Evolutionary conservation across 148 eudicot species (phyloP), one percentile per base, ranked within the genome.

Genomic region (Vaccinium vitisidaea): DNA sequence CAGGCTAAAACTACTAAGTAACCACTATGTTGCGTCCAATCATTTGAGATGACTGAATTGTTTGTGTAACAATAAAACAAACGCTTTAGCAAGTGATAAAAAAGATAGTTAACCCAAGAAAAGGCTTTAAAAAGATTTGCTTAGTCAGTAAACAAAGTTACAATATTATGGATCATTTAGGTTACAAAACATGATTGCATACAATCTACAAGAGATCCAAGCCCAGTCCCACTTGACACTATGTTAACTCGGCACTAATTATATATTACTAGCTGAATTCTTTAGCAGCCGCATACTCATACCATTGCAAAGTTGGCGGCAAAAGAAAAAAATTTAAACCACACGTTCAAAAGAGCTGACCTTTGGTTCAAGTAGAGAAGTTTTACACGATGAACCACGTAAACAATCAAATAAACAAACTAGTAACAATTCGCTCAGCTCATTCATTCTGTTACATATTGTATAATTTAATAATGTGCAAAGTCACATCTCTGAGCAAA

Each of bases 21-120:
- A 96, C 99, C 92, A 95, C 93, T 78, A 93, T 94, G 84, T 96
- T 93, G 78, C n/a, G 95, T 27, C 99, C 98, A 86, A 86, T 94
- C 97, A 92, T 96, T 94, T 71, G 98, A 93, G 67, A 94, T 91
- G 19, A 96, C 86, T 75, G 98, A 96, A 96, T 92, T 84, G 87
- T 83, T 87, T 94, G n/a, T n/a, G n/a, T n/a, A n/a, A n/a, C n/a
- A n/a, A 58, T 50, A 27, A 6, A 6, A 86, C 73, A 27, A 56
- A 3, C n/a, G 23, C 9, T 9, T 25, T 27, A 19, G n/a, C n/a
- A 83, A 27, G 18, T 80, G 77, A 69, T 49, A 52, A 50, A 58
- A 7, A 74, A 83, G 27, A 30, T 5, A 69, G 39, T 43, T 43
- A 43, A 43, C 46, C 46, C 46, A 61, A 54, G 5, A 74, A 73